Conservation (phyloP, 225 moss, liverwort and hornwort genomes). For the Marchantia polymorpha region DNA sequence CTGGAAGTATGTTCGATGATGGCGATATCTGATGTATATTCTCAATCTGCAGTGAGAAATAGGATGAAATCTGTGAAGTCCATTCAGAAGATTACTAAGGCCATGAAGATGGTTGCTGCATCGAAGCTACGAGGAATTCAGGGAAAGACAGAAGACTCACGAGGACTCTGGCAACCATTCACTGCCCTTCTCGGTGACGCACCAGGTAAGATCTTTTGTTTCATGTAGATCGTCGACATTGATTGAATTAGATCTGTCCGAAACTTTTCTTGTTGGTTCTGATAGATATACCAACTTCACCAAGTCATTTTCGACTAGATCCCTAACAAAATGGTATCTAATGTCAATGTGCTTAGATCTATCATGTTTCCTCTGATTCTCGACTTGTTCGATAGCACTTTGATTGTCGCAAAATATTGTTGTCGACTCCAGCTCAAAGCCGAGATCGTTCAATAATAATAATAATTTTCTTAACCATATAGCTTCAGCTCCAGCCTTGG, state of each 20-base stretch:
- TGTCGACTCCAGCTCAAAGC: no score
- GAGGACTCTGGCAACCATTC: slow-evolving; percentile 92
- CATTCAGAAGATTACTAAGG: slow-evolving; percentile 98
- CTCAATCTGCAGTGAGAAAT: slow-evolving; percentile 54
- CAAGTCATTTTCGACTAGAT: no score
- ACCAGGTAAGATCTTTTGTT: slow-evolving; percentile 36
- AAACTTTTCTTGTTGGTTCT: no score
- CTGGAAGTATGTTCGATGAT: neutral
- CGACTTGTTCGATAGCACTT: no score
- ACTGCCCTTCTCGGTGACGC: slow-evolving; percentile 80
- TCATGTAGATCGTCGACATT: neutral
- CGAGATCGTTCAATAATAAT: no score
- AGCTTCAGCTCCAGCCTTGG: no score
- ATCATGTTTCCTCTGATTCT: no score
- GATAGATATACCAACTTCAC: no score
- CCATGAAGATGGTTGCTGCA: slow-evolving; percentile 99
- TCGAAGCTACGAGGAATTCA: slow-evolving; percentile 89
- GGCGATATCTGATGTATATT: neutral
- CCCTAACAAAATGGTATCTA: no score
- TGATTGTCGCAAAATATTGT: no score
- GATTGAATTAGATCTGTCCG: neutral
- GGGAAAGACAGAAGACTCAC: slow-evolving; percentile 84
- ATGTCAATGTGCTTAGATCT: no score
- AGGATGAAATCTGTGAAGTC: slow-evolving; percentile 97
- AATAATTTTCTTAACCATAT: no score